Evolutionary conservation across 257 asterid species (phyloP).

Genomic region (Capsicum chinense): DNA sequence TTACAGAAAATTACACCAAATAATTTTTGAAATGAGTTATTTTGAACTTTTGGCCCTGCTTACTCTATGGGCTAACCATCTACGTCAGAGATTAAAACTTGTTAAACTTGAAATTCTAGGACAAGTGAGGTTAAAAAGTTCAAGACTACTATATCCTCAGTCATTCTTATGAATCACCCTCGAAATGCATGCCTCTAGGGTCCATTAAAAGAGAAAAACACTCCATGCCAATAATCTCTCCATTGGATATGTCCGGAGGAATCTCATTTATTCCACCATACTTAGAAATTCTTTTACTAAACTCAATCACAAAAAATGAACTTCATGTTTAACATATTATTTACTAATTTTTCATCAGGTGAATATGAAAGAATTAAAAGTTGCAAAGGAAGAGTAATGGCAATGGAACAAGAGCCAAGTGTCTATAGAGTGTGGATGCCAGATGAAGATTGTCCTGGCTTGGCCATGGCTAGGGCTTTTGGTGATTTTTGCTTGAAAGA

Average conservation of each 20-base stretch:
- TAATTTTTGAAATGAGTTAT: neutral
- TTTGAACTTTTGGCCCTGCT: neutral
- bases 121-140: neutral
- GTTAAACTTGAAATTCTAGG: no score
- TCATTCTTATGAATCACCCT: neutral
- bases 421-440: constrained; percentile 93
- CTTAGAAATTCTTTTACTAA: neutral
- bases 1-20: neutral
- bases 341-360: constrained; percentile 38
- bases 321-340: neutral
- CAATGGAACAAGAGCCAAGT: constrained; percentile 81
- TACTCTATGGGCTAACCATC: neutral
- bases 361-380: constrained; percentile 62
- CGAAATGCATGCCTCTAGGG: neutral
- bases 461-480: constrained; percentile 93
- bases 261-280: neutral
- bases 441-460: constrained; percentile 84
- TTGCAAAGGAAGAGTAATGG: constrained; percentile 72
- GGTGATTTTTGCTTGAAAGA: constrained; percentile 92
- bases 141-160: neutral
- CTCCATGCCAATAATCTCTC: neutral
- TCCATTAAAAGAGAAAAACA: neutral
- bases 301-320: neutral
- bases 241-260: neutral
- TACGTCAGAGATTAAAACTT: neutral